These are phyloP conservation scores for Trichophyton verrucosum DNA, from an alignment of 2,329 filamentous ascomycete species.

Conservation along the genomic window DNA sequence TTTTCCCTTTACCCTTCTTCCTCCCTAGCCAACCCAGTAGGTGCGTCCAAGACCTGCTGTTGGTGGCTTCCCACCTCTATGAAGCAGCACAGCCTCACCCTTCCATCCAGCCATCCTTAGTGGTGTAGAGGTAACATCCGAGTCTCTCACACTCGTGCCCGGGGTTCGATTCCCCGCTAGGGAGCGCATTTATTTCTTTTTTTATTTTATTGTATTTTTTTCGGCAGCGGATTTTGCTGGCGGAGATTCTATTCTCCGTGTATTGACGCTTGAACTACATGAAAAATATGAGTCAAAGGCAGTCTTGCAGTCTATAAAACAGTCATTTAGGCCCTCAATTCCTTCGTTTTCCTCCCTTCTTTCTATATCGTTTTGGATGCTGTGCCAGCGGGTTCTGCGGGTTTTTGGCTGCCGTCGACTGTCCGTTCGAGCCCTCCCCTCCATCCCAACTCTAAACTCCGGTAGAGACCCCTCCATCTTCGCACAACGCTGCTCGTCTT, in stretches of 20 bases:
- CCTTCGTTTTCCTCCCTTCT: neutral
- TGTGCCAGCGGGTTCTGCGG: neutral
- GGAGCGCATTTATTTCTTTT: neutral
- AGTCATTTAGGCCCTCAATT: neutral
- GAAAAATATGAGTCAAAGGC: neutral
- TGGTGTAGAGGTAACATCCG: conserved; percentile 10
- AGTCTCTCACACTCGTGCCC: conserved; percentile 8
- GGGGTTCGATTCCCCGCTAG: conserved; percentile 9
- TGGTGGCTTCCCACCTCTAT: neutral
- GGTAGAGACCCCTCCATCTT: neutral
- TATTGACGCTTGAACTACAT: neutral
- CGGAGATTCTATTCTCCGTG: neutral
- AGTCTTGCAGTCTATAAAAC: neutral
- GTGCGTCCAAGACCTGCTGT: too few relatives aligned
- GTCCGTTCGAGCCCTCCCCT: conserved; percentile 8
- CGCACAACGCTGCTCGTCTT: neutral
- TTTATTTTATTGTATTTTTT: neutral
- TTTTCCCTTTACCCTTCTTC: too few relatives aligned
- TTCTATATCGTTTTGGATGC: neutral
- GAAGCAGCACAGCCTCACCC: neutral
- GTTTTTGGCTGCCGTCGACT: neutral
- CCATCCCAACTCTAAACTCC: conserved; percentile 5
- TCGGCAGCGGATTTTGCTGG: neutral
- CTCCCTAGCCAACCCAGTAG: too few relatives aligned
- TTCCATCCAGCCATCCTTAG: conserved; percentile 5